These are phyloP conservation scores for Clonostachys chloroleuca DNA, from an alignment of 2,329 filamentous ascomycete genomes.

Conservation along the genomic window DNA sequence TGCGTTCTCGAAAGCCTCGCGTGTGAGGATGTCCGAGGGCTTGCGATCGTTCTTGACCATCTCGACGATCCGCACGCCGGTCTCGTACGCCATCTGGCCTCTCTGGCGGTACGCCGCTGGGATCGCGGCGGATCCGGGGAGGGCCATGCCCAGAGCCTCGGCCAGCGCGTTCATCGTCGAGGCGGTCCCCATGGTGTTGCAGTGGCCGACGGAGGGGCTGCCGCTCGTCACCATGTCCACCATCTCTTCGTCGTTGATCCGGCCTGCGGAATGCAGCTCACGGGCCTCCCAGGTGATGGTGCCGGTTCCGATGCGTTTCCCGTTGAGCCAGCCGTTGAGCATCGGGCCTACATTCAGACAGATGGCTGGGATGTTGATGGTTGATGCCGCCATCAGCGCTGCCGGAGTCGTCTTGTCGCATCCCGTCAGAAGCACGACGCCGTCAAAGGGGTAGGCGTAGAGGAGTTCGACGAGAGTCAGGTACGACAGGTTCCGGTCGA, in stretches of 20 bases:
- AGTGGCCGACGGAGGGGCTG: slow-evolving; percentile 28
- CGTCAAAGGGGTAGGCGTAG: slow-evolving; percentile 41
- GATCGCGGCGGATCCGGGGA: slow-evolving; percentile 45
- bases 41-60: slow-evolving; percentile 42
- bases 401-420: slow-evolving; percentile 50
- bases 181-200: slow-evolving; percentile 50
- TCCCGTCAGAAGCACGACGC: slow-evolving; percentile 43
- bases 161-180: slow-evolving; percentile 48
- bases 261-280: slow-evolving; percentile 38
- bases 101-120: slow-evolving; percentile 44
- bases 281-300: slow-evolving; percentile 42
- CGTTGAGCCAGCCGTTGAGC: slow-evolving; percentile 40
- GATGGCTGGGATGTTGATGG: slow-evolving; percentile 44
- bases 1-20: slow-evolving; percentile 50
- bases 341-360: slow-evolving; percentile 48
- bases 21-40: slow-evolving; percentile 50
- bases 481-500: slow-evolving; percentile 44
- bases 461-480: slow-evolving; percentile 41
- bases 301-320: slow-evolving; percentile 35
- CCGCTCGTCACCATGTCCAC: slow-evolving; percentile 31
- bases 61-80: slow-evolving; percentile 41
- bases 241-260: slow-evolving; percentile 35
- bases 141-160: slow-evolving; percentile 46
- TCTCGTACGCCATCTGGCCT: slow-evolving; percentile 40
- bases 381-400: slow-evolving; percentile 45